Conservation (phyloP, 345 rosid genomes). For the Bretschneidera sinensis region DNA sequence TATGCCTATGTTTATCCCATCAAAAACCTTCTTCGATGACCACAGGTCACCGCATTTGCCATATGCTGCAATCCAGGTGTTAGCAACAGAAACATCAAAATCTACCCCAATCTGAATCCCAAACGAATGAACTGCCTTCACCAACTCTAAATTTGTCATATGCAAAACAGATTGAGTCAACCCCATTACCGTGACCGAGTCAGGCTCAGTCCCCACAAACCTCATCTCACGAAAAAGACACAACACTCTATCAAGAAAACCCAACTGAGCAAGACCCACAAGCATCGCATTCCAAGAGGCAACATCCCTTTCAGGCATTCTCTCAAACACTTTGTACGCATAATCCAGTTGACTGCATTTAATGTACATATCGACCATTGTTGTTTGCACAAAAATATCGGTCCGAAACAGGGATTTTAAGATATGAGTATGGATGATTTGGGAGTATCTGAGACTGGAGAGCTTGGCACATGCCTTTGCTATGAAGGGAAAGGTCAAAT, state of each 20-base stretch:
- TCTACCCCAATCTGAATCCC: conserved; percentile 48
- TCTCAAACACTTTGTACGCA: conserved; percentile 41
- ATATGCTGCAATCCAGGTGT: conserved; percentile 56
- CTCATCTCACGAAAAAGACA: conserved; percentile 44
- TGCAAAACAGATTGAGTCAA: conserved; percentile 27
- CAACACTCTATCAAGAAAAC: conserved; percentile 22
- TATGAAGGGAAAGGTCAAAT: conserved; percentile 51
- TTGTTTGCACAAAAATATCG: conserved; percentile 45
- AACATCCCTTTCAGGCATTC: conserved; percentile 50
- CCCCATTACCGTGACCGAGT: conserved; percentile 52
- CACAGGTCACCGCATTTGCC: conserved; percentile 53
- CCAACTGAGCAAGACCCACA: conserved; percentile 41
- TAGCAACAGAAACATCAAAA: conserved; percentile 46
- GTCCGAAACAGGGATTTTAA: conserved; percentile 39
- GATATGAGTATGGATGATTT: conserved; percentile 40
- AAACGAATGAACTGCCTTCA: conserved; percentile 40
- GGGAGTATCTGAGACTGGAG: conserved; percentile 17
- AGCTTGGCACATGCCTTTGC: conserved; percentile 62
- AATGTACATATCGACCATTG: conserved; percentile 38
- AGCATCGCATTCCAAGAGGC: conserved; percentile 64
- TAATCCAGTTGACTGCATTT: conserved; percentile 34
- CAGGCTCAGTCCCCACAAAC: conserved; percentile 31
- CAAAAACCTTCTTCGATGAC: conserved; percentile 42
- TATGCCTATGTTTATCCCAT: conserved; percentile 30
- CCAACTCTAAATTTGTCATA: conserved; percentile 25